These are phyloP conservation scores for Prunus mume DNA, from an alignment of 306 rosid genomes.

Conservation along the genomic window DNA sequence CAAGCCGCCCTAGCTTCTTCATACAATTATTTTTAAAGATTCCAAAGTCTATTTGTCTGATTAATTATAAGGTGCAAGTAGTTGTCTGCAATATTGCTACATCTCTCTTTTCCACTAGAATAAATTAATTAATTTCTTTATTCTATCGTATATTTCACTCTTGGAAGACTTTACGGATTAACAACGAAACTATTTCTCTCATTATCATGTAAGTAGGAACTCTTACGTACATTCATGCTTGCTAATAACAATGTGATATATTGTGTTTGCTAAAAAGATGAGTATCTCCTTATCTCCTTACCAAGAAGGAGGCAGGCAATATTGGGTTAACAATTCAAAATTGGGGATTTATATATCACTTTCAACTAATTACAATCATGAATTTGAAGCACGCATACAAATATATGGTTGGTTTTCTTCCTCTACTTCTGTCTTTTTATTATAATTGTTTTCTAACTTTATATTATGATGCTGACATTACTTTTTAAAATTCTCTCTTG, in stretches of 20 bases:
- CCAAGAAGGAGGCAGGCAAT: too few species aligned
- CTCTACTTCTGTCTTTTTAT: background rate
- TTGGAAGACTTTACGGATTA: background rate
- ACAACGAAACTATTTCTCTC: background rate
- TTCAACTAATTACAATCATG: constrained; percentile 1
- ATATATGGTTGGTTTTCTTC: background rate
- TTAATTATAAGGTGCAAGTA: background rate
- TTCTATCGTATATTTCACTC: background rate
- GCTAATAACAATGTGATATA: too few species aligned
- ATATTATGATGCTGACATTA: constrained; percentile 5
- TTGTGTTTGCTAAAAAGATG: too few species aligned
- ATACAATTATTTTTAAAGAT: too few species aligned
- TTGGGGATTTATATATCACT: background rate
- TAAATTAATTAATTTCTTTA: background rate
- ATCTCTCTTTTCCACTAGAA: background rate
- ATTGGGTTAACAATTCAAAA: background rate
- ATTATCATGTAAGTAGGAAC: too few species aligned
- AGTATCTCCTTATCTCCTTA: too few species aligned
- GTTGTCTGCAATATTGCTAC: background rate
- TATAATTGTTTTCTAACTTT: background rate
- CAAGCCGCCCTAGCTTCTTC: background rate
- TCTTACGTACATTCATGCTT: too few species aligned
- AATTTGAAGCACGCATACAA: background rate
- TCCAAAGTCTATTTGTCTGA: background rate
- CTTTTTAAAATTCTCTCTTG: background rate